These are phyloP conservation scores for Gastrolobium villosum DNA, from an alignment of 306 rosid genomes.

Conservation along the genomic window DNA sequence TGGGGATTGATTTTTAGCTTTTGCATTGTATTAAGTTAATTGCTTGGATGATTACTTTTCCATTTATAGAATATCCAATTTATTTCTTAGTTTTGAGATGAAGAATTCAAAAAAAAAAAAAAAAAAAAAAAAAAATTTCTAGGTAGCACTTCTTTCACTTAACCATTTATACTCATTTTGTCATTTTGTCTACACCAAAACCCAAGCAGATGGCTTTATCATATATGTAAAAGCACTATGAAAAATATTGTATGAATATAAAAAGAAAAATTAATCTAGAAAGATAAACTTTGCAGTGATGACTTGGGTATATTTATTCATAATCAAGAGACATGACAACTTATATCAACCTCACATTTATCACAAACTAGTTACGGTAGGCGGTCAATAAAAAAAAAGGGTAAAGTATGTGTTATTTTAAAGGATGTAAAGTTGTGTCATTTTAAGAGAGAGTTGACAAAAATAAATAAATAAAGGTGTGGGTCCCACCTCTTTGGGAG, in stretches of 20 bases:
- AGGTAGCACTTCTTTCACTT: not conserved
- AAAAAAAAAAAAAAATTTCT: constrained; percentile 1
- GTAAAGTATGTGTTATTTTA: no score
- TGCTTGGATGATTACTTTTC: constrained; percentile 40
- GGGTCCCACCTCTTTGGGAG: no score
- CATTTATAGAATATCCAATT: constrained; percentile 26
- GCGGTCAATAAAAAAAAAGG: no score
- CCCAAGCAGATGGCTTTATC: not conserved
- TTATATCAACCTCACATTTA: not conserved
- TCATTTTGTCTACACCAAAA: constrained; percentile 4
- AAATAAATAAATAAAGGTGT: no score
- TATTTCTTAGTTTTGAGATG: constrained; percentile 54
- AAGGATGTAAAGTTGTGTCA: no score
- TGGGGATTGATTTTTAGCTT: constrained; percentile 35
- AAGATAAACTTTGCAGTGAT: not conserved
- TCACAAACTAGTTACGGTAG: no score
- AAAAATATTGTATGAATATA: not conserved
- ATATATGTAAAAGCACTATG: not conserved
- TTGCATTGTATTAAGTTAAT: constrained; percentile 48
- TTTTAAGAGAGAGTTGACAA: no score
- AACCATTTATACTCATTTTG: constrained; percentile 18
- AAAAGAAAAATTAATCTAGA: not conserved
- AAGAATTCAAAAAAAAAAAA: constrained; percentile 37
- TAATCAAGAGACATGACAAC: not conserved
- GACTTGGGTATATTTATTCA: not conserved